Evolutionary conservation across 2,329 filamentous ascomycete species (phyloP), one percentile per base, ranked within the genome.

Genomic region (Alternaria consortialis): DNA sequence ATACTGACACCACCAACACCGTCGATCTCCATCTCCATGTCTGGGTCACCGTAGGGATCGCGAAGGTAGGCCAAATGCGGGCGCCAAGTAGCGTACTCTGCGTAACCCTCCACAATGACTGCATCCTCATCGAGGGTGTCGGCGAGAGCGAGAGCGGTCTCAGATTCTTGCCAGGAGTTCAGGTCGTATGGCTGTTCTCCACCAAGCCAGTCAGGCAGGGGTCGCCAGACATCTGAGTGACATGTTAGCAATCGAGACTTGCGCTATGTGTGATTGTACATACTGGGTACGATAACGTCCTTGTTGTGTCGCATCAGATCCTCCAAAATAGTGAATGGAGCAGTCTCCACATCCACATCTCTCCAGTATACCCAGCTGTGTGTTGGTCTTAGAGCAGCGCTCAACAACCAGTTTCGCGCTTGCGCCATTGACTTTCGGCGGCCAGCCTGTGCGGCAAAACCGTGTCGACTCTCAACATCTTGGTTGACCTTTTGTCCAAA

Each of bases 301-400:
- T 97, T 98, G 81, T 99, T 97, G 75, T 99, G 95, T 65, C 94
- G 89, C 95, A 99, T 99, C 56, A 99, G 82, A 81, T 99, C 95
- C 77, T 99, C 95, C 65, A 99, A 82, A 70, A 99, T 98, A 0
- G 95, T 98, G 75, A 94, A 95, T 0, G 95, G 95, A 2, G 95
- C 95, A 2, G 95, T 99, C 80, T 98, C 93, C 8, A 99, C 95
- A 80, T 99, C 95, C 25, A 97, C 95, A 81, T 99, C 95, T 80
- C 95, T 89, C 95, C 95, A 99, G 77, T 99, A 99, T 9, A 99
- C 95, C 95, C 95, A 99, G 66, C 94, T 97, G 77, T 99, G 95
- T 53, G 95, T 96, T 2, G 95, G 95, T 43, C 95, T 89, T 55
- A 99, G 83, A 23, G 95, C 94, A 40, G 95, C 94, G 73, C 93